Evolutionary conservation across 495 filamentous ascomycete species (phyloP).

Genomic region (Rostrohypoxylon terebratum): DNA sequence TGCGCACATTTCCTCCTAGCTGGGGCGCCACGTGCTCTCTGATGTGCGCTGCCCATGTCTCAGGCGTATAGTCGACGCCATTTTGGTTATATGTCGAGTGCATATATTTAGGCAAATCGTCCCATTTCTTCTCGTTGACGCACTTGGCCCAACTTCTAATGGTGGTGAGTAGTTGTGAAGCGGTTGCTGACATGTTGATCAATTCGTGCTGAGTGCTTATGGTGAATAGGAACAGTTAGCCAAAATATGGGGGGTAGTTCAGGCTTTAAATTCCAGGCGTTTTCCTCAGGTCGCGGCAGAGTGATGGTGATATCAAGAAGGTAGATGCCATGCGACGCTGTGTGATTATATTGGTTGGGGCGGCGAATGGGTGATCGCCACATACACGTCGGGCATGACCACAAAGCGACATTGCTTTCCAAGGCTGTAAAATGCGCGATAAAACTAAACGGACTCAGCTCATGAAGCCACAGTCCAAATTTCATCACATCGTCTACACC

Average conservation of each 20-base stretch:
- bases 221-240: slow-evolving; percentile 1
- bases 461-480: background rate
- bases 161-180: slow-evolving; percentile 32
- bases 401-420: slow-evolving; percentile 22
- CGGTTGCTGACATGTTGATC: slow-evolving; percentile 29
- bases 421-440: background rate
- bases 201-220: background rate
- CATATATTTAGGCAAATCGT: slow-evolving; percentile 32
- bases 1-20: slow-evolving; percentile 34
- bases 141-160: slow-evolving; percentile 31
- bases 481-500: slow-evolving; percentile 8
- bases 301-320: background rate
- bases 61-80: slow-evolving; percentile 33
- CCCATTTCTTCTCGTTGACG: slow-evolving; percentile 42
- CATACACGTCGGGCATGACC: slow-evolving; percentile 29
- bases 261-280: background rate
- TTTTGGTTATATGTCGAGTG: slow-evolving; percentile 38
- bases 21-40: slow-evolving; percentile 29
- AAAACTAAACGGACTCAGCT: background rate
- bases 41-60: slow-evolving; percentile 32
- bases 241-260: background rate
- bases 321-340: slow-evolving; percentile 9
- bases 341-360: background rate
- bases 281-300: background rate
- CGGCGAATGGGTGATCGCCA: slow-evolving; percentile 34